These are phyloP conservation scores for Diaporthe australafricana DNA, from an alignment of 2,329 filamentous ascomycete species.

Conservation along the genomic window DNA sequence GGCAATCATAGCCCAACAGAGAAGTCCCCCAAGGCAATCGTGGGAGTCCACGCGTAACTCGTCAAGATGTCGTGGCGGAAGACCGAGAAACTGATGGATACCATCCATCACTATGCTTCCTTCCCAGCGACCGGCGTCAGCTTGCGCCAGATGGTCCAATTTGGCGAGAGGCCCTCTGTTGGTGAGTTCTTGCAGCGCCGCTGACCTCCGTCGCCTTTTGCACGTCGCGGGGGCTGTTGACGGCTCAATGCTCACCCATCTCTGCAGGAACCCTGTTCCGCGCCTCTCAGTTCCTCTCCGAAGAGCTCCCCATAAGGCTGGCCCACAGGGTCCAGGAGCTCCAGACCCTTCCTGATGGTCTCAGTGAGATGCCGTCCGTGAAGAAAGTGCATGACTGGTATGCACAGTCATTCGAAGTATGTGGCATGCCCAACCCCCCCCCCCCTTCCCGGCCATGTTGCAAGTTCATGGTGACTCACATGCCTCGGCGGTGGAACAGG, in stretches of 20 bases:
- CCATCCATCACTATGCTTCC: slow-evolving; percentile 95
- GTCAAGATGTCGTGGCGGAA: slow-evolving; percentile 91
- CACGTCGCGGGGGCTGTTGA: slow-evolving; percentile 7
- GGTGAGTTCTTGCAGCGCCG: slow-evolving; percentile 63
- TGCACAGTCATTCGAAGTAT: slow-evolving; percentile 97
- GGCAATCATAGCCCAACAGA: slow-evolving; percentile 32
- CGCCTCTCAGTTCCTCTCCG: slow-evolving; percentile 96
- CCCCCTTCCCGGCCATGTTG: not conserved
- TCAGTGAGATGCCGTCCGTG: slow-evolving; percentile 98
- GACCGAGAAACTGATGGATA: slow-evolving; percentile 91
- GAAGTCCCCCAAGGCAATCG: slow-evolving; percentile 33
- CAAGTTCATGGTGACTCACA: slow-evolving; percentile 42
- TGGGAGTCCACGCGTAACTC: slow-evolving; percentile 39
- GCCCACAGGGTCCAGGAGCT: slow-evolving; percentile 97
- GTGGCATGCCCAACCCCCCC: slow-evolving; percentile 67
- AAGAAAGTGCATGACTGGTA: slow-evolving; percentile 98
- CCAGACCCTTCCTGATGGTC: slow-evolving; percentile 89
- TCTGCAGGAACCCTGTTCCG: slow-evolving; percentile 88
- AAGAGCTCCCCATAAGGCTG: slow-evolving; percentile 96
- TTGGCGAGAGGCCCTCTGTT: slow-evolving; percentile 91
- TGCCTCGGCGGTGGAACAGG: slow-evolving; percentile 61
- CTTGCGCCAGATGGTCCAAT: slow-evolving; percentile 98
- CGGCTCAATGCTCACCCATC: slow-evolving; percentile 28
- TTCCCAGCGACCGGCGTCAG: slow-evolving; percentile 98
- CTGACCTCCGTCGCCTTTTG: slow-evolving; percentile 21